These are phyloP conservation scores for Penicillium psychrosexuale DNA, from an alignment of 2,329 filamentous ascomycete species.

Conservation along the genomic window DNA sequence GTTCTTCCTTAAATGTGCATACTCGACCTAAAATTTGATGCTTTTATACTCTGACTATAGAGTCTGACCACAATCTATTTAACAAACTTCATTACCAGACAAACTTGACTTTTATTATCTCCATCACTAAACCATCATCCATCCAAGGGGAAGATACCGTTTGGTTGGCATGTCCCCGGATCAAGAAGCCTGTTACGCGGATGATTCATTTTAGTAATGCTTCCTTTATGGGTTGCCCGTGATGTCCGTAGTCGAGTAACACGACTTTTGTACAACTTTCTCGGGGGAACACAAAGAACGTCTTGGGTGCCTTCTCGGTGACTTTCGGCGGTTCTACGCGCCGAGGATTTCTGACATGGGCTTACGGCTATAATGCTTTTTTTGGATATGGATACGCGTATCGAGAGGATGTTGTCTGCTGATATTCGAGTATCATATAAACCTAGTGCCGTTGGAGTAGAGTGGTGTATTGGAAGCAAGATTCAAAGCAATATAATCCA, in stretches of 20 bases:
- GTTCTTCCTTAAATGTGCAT: conserved; percentile 15
- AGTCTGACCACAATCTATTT: conserved; percentile 3
- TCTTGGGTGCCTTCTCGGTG: background rate
- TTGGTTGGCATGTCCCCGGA: background rate
- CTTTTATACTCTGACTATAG: conserved; percentile 7
- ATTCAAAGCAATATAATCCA: background rate
- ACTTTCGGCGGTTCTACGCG: background rate
- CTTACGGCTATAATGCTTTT: background rate
- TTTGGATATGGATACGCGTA: background rate
- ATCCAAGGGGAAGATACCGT: no score
- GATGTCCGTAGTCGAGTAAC: background rate
- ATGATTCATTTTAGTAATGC: background rate
- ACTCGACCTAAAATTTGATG: conserved; percentile 13
- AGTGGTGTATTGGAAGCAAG: background rate
- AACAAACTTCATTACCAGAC: background rate
- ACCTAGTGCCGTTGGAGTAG: no score
- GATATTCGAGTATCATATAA: background rate
- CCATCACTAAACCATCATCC: background rate
- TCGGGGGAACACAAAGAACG: background rate
- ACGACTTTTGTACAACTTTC: background rate
- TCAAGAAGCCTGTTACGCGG: background rate
- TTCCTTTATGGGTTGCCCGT: background rate
- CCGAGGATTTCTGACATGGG: no score
- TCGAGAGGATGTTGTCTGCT: background rate
- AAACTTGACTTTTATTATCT: background rate